Evolutionary conservation across 768 basidiomycete genomes (phyloP), one percentile per base, ranked within the genome.

Genomic region (Boletellus emodensis): DNA sequence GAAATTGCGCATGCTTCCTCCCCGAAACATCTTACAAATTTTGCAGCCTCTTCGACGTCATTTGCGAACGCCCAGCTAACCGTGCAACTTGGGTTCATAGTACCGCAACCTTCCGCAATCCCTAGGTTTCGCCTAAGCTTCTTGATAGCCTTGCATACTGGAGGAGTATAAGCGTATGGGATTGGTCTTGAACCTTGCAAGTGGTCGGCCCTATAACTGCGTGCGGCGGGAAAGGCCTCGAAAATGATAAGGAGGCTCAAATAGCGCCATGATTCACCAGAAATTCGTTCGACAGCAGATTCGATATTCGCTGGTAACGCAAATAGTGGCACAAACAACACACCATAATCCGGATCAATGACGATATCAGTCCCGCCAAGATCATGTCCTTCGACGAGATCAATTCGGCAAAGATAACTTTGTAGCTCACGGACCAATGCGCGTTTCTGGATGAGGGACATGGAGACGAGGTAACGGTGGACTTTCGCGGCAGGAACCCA

Each of bases 381-480:
- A 44, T 68, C 64, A 12, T 79, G 77, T 32, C 89, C 79, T 61
- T 91, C 90, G 3, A 83, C 74, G 12, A 90, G 74, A 26, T 79
- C 74, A 20, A 89, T 69, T 11, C 67, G 66, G 53, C 76, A 81
- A 12, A 68, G 59, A 13, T 57, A 61, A 11, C 74, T 71, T 15
- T 71, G 68, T 22, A 91, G 73, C 11, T 72, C 65, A 4, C 74
- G 76, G 36, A 84, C 75, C 3, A 91, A 69, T 17, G 72, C 74
- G 44, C 79, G 83, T 55, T 83, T 84, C 63, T 90, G 89, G 7
- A 90, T 72, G 17, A 89, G 55, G 26, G 81, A 72, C 53, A 90
- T 62, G 26, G 86, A 90, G 14, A 80, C 80, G 67, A 91, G 72
- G 60, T 90, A 91, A 24, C 74, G 76, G 62, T 90, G 87, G 15